Percentiles rank a stretch among this genome's conserved stretches.
These are phyloP conservation scores for Leucosporidium creatinivorum DNA, from an alignment of 768 basidiomycete species.

Conservation along the genomic window DNA sequence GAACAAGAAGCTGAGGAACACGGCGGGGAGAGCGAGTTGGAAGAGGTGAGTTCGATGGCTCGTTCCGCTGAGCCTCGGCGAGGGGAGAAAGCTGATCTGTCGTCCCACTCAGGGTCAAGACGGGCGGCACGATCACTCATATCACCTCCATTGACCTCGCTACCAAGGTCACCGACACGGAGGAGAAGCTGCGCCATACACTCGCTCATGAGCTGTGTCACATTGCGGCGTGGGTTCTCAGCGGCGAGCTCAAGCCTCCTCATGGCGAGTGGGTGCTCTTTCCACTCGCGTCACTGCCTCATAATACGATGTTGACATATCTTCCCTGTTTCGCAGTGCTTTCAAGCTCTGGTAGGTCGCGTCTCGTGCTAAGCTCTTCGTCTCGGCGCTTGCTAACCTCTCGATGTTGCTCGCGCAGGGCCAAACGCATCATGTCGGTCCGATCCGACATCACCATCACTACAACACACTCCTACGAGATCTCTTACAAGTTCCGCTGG, in stretches of 20 bases:
- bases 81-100: neutral
- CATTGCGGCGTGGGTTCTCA: constrained; percentile 45
- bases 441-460: constrained; percentile 37
- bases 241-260: constrained; percentile 42
- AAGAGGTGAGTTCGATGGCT: constrained; percentile 30
- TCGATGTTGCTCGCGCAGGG: constrained; percentile 1
- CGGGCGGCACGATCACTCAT: constrained; percentile 8
- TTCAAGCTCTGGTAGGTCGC: constrained; percentile 44
- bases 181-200: constrained; percentile 43
- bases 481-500: constrained; percentile 41
- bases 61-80: neutral
- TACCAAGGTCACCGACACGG: constrained; percentile 44
- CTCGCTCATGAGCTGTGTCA: constrained; percentile 48
- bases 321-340: constrained; percentile 8
- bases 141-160: constrained; percentile 41
- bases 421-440: constrained; percentile 24
- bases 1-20: constrained; percentile 43
- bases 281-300: neutral
- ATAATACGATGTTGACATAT: too few species aligned
- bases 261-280: constrained; percentile 37
- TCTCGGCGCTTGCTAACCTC: neutral
- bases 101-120: neutral
- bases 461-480: constrained; percentile 45
- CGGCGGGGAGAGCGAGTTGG: constrained; percentile 43
- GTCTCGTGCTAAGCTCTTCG: neutral